Evolutionary conservation across 2,329 filamentous ascomycete species (phyloP), one percentile per base, ranked within the genome.

Genomic region (Elsinoe arachidis): DNA sequence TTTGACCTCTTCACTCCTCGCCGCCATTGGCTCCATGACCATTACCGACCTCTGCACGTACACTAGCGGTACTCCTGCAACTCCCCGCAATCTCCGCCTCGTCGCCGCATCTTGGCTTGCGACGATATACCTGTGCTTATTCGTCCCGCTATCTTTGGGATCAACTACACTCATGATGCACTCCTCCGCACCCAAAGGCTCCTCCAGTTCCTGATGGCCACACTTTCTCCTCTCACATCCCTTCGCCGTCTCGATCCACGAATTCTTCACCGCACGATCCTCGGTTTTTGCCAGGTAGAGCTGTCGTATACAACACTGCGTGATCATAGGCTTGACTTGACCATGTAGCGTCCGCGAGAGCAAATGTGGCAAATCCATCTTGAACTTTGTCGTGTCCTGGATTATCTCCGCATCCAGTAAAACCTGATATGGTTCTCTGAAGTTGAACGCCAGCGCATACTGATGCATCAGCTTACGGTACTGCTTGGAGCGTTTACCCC

Each of bases 401-500:
- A 97, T 81, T 65, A 97, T 88, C 62, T 90, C 84, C 59, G 89
- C 88, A 69, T 96, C 91, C 60, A 96, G 84, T 43, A 96, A 77
- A 54, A 95, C 86, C 75, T 97, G 93, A 73, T 95, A 96, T 10
- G 93, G 90, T 74, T 93, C 88, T 64, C 91, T 88, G 72, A 96
- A 96, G 60, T 87, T 86, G 70, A 95, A 96, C 60, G 84, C 85
- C 71, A 92, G 80, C 68, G 85, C 84, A 80, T 91, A 96, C 69
- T 92, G 86, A 73, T 90, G 86, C 85, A 99, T 95, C 67, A 96
- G 84, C 83, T 96, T 96, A 69, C 85, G 83, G 71, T 90, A 90
- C 66, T 86, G 84, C 73, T 88, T 86, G 41, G 77, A 79, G 60
- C 82, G 78, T 73, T 88, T 88, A 56, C 83, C 84, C 67, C 83